These are phyloP conservation scores for Colletotrichum sp. DNA, from an alignment of 2,329 filamentous ascomycete genomes.

Conservation along the genomic window DNA sequence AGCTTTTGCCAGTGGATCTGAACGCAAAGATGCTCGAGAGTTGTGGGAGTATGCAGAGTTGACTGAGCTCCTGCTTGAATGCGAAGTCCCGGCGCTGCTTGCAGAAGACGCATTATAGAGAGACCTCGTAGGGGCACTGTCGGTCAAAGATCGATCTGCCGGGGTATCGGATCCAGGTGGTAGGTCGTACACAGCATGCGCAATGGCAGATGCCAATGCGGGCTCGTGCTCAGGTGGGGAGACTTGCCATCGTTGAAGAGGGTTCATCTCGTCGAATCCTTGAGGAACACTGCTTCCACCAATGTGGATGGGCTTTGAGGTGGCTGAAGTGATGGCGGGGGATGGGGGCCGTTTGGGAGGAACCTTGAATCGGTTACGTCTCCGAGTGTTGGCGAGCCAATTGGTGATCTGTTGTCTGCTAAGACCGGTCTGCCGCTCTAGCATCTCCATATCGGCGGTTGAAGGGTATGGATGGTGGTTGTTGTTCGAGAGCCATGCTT, in stretches of 20 bases:
- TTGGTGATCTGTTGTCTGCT: constrained; percentile 19
- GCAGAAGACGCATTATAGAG: constrained; percentile 20
- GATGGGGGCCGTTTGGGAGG: constrained; percentile 12
- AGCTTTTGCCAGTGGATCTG: not conserved
- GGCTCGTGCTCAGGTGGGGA: constrained; percentile 29
- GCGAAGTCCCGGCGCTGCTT: constrained; percentile 22
- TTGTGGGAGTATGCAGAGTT: constrained; percentile 18
- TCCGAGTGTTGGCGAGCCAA: constrained; percentile 16
- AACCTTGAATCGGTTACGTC: not conserved
- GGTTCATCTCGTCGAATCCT: constrained; percentile 5
- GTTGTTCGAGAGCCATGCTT: constrained; percentile 21
- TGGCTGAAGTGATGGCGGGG: not conserved
- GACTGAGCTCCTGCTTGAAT: constrained; percentile 19
- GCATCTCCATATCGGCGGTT: constrained; percentile 3
- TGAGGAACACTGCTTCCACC: not conserved
- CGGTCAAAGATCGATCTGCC: not conserved
- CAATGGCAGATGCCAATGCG: constrained; percentile 25
- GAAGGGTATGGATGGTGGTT: constrained; percentile 8
- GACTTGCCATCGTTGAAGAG: constrained; percentile 21
- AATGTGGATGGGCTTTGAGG: not conserved
- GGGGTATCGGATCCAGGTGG: not conserved
- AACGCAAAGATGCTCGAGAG: not conserved
- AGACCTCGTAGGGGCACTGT: not conserved
- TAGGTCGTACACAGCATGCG: constrained; percentile 13
- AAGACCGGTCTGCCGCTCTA: constrained; percentile 7